Evolutionary conservation across 2,329 filamentous ascomycete genomes (phyloP), one percentile per base, ranked within the genome.

Genomic region (Helotiales sp.): DNA sequence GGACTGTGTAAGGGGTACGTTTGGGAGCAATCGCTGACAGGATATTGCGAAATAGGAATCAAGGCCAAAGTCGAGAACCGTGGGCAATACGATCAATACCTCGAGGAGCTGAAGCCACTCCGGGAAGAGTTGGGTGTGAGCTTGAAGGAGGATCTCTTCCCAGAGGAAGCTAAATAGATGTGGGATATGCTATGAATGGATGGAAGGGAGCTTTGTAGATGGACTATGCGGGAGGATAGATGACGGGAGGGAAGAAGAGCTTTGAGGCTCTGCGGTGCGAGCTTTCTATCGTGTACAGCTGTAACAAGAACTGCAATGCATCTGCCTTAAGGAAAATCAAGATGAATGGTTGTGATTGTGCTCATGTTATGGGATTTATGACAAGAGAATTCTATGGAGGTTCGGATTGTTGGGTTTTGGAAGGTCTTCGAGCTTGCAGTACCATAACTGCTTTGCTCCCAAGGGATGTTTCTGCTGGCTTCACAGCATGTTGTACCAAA

Each of bases 41-140:
- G 34, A 34, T 30, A 31, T 38, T 30, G 17, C 29, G n/a, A 48
- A 60, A 72, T 71, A 96, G 93, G 93, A 73, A 89, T 99, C 85
- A 97, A 96, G 82, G 91, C 92, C 79, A 99, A 99, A 87, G 95
- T 98, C 69, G 95, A 99, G 86, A 99, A 96, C 86, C 89, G 91
- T 79, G 85, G 86, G 72, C 95, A 99, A 82, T 99, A 99, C 81
- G 85, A 97, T 73, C 89, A 96, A 81, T 97, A 96, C 79, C 87
- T 99, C 62, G 83, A 90, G 73, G 91, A 96, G 81, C 91, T 99
- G 69, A 91, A 96, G 83, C 83, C 88, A 65, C 82, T 98, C 72
- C 88, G 93, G 71, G 91, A 96, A 83, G 93, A 98, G 81, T 87
- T 98, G 64, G 93, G 93, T 70, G 86, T 98, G 70, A 81, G 85